Evolutionary conservation across 306 rosid genomes (phyloP).

Genomic region (Citrullus amarus): DNA sequence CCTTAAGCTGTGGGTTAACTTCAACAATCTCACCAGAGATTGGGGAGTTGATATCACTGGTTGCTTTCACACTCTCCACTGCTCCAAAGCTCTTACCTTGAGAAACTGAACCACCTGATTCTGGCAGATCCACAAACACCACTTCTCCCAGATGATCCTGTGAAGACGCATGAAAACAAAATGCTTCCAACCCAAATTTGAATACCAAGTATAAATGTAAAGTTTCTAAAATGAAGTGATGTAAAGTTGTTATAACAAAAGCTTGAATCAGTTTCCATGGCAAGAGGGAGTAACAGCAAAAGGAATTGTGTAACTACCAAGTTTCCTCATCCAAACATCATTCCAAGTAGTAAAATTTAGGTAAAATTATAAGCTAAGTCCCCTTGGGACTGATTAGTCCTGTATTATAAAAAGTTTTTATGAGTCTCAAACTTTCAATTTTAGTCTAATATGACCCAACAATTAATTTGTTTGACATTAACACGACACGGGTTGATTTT

Average conservation of each 20-base stretch:
- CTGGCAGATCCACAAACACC: constrained; percentile 92
- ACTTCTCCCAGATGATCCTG: constrained; percentile 97
- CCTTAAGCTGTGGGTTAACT: constrained; percentile 55
- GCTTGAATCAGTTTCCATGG: neutral
- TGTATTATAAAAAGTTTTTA: neutral
- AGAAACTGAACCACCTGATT: constrained; percentile 38
- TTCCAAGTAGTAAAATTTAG: neutral
- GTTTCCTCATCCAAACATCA: neutral
- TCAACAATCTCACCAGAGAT: constrained; percentile 84
- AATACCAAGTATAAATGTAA: neutral
- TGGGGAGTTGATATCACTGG: constrained; percentile 91
- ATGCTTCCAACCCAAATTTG: neutral
- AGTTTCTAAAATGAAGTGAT: neutral
- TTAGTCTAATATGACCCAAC: neutral
- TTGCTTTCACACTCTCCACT: constrained; percentile 96
- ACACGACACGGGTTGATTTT: neutral
- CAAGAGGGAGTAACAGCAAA: neutral
- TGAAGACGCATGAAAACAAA: neutral
- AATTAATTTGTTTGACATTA: neutral
- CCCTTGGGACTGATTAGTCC: neutral
- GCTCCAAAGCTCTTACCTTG: constrained; percentile 64
- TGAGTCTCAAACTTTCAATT: neutral
- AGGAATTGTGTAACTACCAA: neutral
- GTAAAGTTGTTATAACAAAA: neutral
- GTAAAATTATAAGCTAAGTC: neutral